Percentiles rank a stretch among this genome's conserved stretches.
Evolutionary conservation across 2,329 filamentous ascomycete species (phyloP).

Genomic region (Epichloe uncinata): DNA sequence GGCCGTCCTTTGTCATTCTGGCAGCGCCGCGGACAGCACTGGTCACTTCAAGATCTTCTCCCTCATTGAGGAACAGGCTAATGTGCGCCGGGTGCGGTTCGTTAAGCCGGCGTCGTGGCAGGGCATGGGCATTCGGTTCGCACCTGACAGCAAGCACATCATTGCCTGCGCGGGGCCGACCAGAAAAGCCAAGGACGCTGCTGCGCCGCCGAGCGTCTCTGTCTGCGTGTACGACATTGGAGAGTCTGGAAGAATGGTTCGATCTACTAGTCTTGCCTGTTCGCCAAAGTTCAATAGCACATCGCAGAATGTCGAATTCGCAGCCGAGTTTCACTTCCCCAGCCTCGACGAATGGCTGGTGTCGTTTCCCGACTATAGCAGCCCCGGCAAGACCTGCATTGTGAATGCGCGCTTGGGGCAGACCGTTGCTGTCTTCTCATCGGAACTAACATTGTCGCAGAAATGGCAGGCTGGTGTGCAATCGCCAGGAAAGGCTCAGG

Average conservation of each 20-base stretch:
- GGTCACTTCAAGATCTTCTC: conserved; percentile 1
- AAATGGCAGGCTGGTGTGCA: conserved; percentile 5
- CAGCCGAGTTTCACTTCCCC: conserved; percentile 6
- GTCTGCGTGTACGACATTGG: conserved; percentile 1
- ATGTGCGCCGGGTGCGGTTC: background rate
- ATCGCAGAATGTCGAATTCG: background rate
- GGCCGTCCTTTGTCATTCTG: background rate
- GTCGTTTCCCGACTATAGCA: conserved; percentile 4
- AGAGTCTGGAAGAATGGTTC: background rate
- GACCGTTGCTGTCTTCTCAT: conserved; percentile 1
- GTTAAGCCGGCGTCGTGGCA: conserved; percentile 1
- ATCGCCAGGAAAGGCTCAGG: background rate
- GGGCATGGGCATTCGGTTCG: conserved; percentile 3
- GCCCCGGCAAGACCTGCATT: conserved; percentile 3
- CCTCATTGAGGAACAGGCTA: background rate
- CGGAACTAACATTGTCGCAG: conserved; percentile 4
- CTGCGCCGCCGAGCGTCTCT: conserved; percentile 2
- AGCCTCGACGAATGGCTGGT: conserved; percentile 3
- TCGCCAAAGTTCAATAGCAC: background rate
- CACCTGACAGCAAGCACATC: conserved; percentile 4
- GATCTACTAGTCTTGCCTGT: background rate
- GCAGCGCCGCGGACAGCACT: background rate
- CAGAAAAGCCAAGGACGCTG: background rate
- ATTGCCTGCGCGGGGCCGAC: conserved; percentile 4
- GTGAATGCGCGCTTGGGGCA: conserved; percentile 6